These are phyloP conservation scores for Trichoderma semiorbis DNA, from an alignment of 2,329 filamentous ascomycete species.

Conservation along the genomic window DNA sequence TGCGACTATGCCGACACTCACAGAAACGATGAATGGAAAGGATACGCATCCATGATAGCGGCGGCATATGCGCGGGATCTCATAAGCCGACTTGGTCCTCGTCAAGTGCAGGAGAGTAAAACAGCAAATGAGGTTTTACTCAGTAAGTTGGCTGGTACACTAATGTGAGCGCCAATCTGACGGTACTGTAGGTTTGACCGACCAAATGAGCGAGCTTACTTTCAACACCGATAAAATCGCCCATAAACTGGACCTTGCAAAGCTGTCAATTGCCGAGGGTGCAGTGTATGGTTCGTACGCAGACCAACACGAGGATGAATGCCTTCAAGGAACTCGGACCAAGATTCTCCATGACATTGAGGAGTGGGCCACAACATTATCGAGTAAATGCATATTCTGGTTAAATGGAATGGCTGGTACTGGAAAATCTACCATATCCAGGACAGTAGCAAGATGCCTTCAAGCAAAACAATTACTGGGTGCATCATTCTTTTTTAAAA, in stretches of 20 bases:
- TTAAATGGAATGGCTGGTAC: not conserved
- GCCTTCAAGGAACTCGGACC: not conserved
- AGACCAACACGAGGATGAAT: not conserved
- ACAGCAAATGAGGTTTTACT: not conserved
- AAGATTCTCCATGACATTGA: not conserved
- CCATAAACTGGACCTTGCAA: not conserved
- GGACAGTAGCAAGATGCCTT: rapidly evolving
- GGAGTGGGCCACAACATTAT: not conserved
- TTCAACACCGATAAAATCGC: not conserved
- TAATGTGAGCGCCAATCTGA: not conserved
- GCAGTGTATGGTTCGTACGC: not conserved
- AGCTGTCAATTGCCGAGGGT: not conserved
- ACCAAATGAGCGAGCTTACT: not conserved
- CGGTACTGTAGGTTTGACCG: rapidly evolving
- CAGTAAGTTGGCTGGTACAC: not conserved
- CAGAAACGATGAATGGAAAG: not conserved
- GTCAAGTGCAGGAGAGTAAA: rapidly evolving
- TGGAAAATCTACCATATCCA: not conserved
- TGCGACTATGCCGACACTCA: not conserved
- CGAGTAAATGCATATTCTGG: not conserved
- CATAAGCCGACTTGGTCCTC: not conserved
- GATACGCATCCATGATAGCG: not conserved
- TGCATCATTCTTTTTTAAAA: not conserved
- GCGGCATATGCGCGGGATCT: not conserved
- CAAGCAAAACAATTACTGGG: rapidly evolving